Evolutionary conservation across 495 filamentous ascomycete genomes (phyloP), one percentile per base, ranked within the genome.

Genomic region (Penicillium daleae): DNA sequence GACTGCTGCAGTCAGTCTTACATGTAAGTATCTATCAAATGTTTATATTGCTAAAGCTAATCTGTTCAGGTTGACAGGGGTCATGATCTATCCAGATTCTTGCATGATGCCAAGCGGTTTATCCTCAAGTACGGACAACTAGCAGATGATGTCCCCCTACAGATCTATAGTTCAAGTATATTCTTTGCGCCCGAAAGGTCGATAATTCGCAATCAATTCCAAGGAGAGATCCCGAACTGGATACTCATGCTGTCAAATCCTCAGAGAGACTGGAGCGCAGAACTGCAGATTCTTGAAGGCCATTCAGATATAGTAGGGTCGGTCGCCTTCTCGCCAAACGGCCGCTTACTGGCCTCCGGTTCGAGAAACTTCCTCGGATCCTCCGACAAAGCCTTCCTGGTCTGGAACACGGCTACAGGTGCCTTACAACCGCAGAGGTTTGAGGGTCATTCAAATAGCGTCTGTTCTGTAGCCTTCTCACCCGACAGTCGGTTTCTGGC

Each of bases 21-120:
- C 7, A 17, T 12, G 61, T 65, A 60, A 64, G 53, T 58, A 13
- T 26, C 24, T 0, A 15, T 56, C 50, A 64, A 13, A 19, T 13
- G 6, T n/a, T n/a, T 33, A 35, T 19, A 54, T 53, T 12, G 12
- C 22, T 46, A 31, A 26, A 22, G 12, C 50, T 64, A 29, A 63
- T 12, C 21, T 40, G 35, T 39, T 8, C 44, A 65, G 51, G 31
- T 29, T 0, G 27, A 64, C 63, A 22, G 56, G 32, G 9, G 64
- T 69, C 40, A 65, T 66, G 15, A 17, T 48, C 37, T 62, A 4
- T 44, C 33, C 0, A 7, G 15, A 0, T 60, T 60, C 24, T 42
- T 60, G 1, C 22, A 35, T 29, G 75, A 80, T 69, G 71, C 69
- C 21, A 69, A 59, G 51, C 71, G 75, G n/a, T 80, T 80, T 61